Conservation (phyloP, 495 filamentous ascomycete species). For the Penicillium cosmopolitanum region DNA sequence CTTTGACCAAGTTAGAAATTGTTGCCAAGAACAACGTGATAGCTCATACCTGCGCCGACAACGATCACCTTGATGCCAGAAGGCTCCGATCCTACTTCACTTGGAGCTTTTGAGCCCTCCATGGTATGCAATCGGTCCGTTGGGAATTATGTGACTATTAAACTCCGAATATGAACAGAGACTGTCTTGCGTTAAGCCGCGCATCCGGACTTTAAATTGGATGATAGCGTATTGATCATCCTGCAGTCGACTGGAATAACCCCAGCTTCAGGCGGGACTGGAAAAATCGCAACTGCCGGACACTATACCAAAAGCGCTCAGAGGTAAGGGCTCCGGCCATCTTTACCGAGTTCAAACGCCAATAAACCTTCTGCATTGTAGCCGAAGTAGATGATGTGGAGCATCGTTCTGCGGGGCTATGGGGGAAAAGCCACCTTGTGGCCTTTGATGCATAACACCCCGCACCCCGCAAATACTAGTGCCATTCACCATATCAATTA, state of each 20-base stretch:
- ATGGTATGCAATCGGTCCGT: neutral
- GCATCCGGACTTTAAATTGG: too few relatives aligned
- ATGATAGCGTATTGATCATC: neutral
- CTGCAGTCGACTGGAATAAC: slow-evolving; percentile 13
- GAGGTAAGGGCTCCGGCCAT: slow-evolving; percentile 15
- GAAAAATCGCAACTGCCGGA: slow-evolving; percentile 14
- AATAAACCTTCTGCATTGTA: slow-evolving; percentile 11
- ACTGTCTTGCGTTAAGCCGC: too few relatives aligned
- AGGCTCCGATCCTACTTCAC: neutral
- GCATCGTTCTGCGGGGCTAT: slow-evolving; percentile 19
- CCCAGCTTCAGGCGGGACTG: slow-evolving; percentile 7
- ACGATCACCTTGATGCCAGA: slow-evolving; percentile 64
- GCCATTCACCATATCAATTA: neutral
- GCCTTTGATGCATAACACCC: slow-evolving; percentile 9
- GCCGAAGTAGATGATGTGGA: slow-evolving; percentile 13
- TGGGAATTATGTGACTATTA: neutral
- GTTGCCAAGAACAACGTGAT: neutral
- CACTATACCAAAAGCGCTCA: neutral
- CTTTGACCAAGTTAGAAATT: slow-evolving; percentile 21
- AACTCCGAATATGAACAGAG: too few relatives aligned
- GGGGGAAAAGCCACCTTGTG: neutral
- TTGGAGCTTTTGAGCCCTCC: slow-evolving; percentile 6
- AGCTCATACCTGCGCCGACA: slow-evolving; percentile 49
- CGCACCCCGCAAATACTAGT: slow-evolving; percentile 18
- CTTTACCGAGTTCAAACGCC: slow-evolving; percentile 9